Evolutionary conservation across 1,284 basidiomycete species (phyloP).

Genomic region (Cryptococcus depauperatus): DNA sequence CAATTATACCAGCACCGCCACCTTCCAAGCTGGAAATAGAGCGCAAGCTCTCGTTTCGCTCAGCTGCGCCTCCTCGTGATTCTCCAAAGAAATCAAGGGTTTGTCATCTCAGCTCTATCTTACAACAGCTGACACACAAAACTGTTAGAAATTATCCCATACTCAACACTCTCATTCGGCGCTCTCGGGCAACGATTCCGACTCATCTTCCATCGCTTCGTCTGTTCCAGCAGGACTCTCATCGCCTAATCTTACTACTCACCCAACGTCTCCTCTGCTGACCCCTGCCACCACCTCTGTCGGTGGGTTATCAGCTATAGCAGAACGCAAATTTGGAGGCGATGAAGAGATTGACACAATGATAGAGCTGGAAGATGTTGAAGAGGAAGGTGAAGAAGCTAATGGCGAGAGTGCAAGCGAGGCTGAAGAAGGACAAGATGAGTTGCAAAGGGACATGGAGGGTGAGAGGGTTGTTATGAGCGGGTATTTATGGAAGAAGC

Average conservation of each 20-base stretch:
- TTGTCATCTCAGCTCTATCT: background rate
- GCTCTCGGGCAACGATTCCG: conserved; percentile 68
- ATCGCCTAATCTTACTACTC: conserved; percentile 8
- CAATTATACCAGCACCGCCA: conserved; percentile 54
- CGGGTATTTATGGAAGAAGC: conserved; percentile 91
- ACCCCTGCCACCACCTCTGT: conserved; percentile 21
- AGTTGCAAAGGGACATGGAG: conserved; percentile 53
- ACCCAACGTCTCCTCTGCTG: conserved; percentile 18
- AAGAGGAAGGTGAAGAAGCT: conserved; percentile 52
- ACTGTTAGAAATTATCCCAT: conserved; percentile 12
- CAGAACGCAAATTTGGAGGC: conserved; percentile 18
- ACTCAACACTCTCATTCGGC: conserved; percentile 4
- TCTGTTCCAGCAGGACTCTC: conserved; percentile 39
- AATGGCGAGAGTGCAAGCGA: conserved; percentile 52
- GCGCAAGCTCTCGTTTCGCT: conserved; percentile 71
- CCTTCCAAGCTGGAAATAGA: conserved; percentile 78
- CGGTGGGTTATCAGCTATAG: conserved; percentile 30
- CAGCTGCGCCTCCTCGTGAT: conserved; percentile 23
- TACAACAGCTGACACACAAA: background rate
- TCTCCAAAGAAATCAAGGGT: conserved; percentile 27
- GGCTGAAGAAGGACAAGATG: conserved; percentile 40
- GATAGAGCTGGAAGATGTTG: conserved; percentile 57
- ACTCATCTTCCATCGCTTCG: conserved; percentile 65
- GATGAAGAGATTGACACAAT: conserved; percentile 53
- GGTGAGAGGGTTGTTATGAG: conserved; percentile 77